Conservation (phyloP, 2,329 filamentous ascomycete genomes). For the Aspergillus oerlinghausenensis region DNA sequence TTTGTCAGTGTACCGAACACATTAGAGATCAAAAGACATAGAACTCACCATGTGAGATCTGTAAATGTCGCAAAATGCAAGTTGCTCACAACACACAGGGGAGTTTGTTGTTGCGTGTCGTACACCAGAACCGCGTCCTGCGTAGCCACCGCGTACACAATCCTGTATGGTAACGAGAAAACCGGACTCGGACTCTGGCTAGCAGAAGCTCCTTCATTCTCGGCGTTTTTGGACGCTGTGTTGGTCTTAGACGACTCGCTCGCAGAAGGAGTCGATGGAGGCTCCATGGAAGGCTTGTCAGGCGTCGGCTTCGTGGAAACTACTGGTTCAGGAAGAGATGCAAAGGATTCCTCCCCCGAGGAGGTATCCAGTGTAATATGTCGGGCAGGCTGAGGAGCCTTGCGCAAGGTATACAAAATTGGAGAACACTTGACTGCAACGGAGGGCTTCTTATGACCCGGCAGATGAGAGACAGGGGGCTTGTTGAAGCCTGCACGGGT, state of each 20-base stretch:
- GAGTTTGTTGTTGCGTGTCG: slow-evolving; percentile 93
- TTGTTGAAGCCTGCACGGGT: slow-evolving; percentile 95
- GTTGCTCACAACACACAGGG: slow-evolving; percentile 92
- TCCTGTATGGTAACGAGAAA: slow-evolving; percentile 84
- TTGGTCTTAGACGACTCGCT: slow-evolving; percentile 50
- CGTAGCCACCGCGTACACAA: slow-evolving; percentile 94
- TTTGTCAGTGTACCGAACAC: slow-evolving; percentile 16
- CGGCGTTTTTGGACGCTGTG: slow-evolving; percentile 48
- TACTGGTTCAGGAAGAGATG: slow-evolving; percentile 76
- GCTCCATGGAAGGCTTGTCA: slow-evolving; percentile 65
- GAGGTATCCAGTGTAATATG: slow-evolving; percentile 95
- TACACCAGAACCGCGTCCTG: slow-evolving; percentile 94
- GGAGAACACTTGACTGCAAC: slow-evolving; percentile 94
- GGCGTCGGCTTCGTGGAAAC: slow-evolving; percentile 51
- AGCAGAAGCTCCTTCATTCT: slow-evolving; percentile 49
- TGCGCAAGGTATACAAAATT: slow-evolving; percentile 75
- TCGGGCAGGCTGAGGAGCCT: slow-evolving; percentile 64
- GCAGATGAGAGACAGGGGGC: slow-evolving; percentile 88
- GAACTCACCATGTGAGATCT: slow-evolving; percentile 80
- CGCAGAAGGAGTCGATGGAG: slow-evolving; percentile 51
- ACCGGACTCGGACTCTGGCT: slow-evolving; percentile 56
- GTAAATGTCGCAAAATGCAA: slow-evolving; percentile 97
- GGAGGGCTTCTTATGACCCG: slow-evolving; percentile 96
- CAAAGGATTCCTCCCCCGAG: slow-evolving; percentile 76
- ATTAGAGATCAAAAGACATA: slow-evolving; percentile 1